phyloP scores from a whole-genome alignment of 768 basidiomycete species.

The Tricholoma bakamatsutake region DNA sequence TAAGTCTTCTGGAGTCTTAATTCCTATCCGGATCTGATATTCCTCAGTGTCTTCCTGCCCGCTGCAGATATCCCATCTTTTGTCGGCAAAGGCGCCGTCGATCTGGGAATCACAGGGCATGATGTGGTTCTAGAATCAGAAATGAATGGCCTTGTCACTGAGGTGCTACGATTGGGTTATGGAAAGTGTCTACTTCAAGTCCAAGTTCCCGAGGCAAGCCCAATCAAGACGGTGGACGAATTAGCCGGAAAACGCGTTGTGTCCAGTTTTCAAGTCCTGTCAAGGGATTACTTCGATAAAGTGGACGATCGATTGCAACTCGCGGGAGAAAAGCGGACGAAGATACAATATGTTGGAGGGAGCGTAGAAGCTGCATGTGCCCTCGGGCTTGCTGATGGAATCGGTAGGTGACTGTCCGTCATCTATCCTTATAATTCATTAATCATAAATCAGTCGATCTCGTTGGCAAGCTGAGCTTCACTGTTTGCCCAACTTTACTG shows the following conservation, averaged over 20 bases:
- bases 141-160: conserved; percentile 73
- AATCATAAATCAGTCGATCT: conserved; percentile 67
- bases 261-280: conserved; percentile 90
- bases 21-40: neutral
- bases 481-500: neutral
- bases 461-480: conserved; percentile 54
- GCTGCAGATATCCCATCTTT: conserved; percentile 97
- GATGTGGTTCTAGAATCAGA: conserved; percentile 92
- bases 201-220: conserved; percentile 78
- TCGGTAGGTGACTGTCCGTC: conserved; percentile 50
- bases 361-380: conserved; percentile 98
- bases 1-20: conserved; percentile 33
- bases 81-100: conserved; percentile 95
- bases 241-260: conserved; percentile 91
- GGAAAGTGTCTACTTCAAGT: conserved; percentile 89
- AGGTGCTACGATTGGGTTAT: conserved; percentile 81
- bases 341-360: conserved; percentile 93
- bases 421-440: neutral
- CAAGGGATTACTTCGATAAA: conserved; percentile 67
- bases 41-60: conserved; percentile 84
- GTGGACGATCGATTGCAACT: conserved; percentile 53
- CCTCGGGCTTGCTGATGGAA: conserved; percentile 93
- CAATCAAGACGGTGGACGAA: conserved; percentile 66
- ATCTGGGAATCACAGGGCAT: conserved; percentile 96
- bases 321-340: conserved; percentile 56